These are phyloP conservation scores for Acarospora socialis DNA, from an alignment of 2,329 filamentous ascomycete species.

Conservation along the genomic window DNA sequence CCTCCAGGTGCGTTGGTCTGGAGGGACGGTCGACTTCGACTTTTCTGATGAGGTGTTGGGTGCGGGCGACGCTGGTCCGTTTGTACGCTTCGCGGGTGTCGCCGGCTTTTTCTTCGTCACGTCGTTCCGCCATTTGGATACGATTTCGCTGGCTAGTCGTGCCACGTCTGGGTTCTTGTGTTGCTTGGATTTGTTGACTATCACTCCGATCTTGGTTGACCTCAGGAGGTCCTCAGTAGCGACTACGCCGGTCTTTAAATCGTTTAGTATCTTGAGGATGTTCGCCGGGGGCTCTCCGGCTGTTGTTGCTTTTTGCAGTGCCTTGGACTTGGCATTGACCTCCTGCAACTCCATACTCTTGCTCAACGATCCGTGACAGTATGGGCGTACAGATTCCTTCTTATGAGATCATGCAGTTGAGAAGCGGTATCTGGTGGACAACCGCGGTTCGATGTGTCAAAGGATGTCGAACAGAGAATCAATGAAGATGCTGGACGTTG, in stretches of 20 bases:
- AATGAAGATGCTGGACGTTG: no score
- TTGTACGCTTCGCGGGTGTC: conserved; percentile 23
- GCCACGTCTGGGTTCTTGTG: conserved; percentile 64
- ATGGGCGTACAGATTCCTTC: no score
- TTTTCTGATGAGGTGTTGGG: conserved; percentile 29
- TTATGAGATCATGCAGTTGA: no score
- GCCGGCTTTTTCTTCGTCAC: conserved; percentile 34
- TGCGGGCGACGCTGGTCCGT: conserved; percentile 36
- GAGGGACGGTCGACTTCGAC: conserved; percentile 41
- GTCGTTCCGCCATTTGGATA: conserved; percentile 63
- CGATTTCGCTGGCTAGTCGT: conserved; percentile 63
- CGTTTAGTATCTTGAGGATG: conserved; percentile 59
- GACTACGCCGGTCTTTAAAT: conserved; percentile 63
- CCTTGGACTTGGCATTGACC: conserved; percentile 61
- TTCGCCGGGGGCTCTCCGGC: conserved; percentile 60
- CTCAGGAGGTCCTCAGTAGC: conserved; percentile 84
- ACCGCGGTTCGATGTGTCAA: no score
- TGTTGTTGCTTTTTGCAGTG: conserved; percentile 62
- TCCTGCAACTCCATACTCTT: conserved; percentile 83
- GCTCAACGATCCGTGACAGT: no score
- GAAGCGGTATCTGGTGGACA: no score
- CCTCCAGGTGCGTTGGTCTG: conserved; percentile 68
- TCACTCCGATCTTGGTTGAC: conserved; percentile 80
- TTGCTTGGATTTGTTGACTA: conserved; percentile 70
- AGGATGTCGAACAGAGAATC: no score